Evolutionary conservation across 179 eudicot species (phyloP).

Genomic region (Camellia oleifera): DNA sequence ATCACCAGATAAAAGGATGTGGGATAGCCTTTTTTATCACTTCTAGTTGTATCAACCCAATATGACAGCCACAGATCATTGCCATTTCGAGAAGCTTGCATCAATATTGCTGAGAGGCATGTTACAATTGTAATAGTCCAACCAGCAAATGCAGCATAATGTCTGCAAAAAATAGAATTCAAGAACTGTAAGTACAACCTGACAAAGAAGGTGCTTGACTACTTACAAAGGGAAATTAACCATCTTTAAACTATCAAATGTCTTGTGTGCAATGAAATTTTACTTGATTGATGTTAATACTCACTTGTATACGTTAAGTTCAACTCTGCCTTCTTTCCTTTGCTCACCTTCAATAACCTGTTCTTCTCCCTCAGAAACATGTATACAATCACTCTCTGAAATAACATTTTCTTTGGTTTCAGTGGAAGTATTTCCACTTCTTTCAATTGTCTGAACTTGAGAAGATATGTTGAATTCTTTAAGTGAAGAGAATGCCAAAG

Average conservation of each 20-base stretch:
- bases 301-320: constrained; percentile 70
- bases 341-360: constrained; percentile 53
- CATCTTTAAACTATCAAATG: neutral
- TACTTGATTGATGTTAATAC: constrained; percentile 15
- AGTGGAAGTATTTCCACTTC: constrained; percentile 20
- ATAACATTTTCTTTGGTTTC: constrained; percentile 20
- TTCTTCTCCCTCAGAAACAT: constrained; percentile 39
- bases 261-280: neutral
- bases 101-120: constrained; percentile 74
- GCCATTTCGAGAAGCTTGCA: constrained; percentile 98
- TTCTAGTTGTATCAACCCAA: constrained; percentile 87
- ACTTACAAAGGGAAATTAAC: neutral
- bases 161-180: constrained; percentile 43
- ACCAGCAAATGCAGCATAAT: constrained; percentile 87
- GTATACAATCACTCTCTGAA: constrained; percentile 34
- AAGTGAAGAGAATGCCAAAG: constrained; percentile 35
- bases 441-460: constrained; percentile 30
- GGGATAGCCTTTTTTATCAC: constrained; percentile 34
- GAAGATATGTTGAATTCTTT: constrained; percentile 33
- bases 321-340: constrained; percentile 93
- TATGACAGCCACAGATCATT: constrained; percentile 95
- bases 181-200: neutral
- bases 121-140: constrained; percentile 64
- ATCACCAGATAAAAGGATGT: constrained; percentile 74
- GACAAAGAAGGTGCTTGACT: neutral